Evolutionary conservation across 352 stramenopile species (phyloP), one percentile per base, ranked within the genome.

Genomic region (Phytophthora hybrid): DNA sequence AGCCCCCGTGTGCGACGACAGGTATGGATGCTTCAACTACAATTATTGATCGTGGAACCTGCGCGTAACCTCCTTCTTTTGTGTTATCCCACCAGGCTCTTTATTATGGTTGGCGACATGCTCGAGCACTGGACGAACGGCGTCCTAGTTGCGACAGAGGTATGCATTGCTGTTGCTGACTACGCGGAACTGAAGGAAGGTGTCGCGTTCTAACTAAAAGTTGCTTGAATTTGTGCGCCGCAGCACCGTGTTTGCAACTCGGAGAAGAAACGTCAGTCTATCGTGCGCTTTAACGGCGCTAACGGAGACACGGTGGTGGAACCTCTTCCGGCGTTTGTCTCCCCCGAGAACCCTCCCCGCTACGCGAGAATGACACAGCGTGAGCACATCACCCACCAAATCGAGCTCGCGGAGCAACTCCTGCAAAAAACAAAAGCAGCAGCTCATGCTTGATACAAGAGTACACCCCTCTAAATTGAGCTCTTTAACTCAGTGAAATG

Each of bases 91-190:
- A 7, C 1, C 4, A 85, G 77, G 11, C 76, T 96, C 34, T 91
- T 96, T 26, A 65, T 96, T 14, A 88, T 96, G 80, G 78, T 96
- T 49, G 89, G 89, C 19, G 89, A 96, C 53, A 85, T 96, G 63
- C 76, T 94, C 9, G 89, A 96, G 69, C 86, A 87, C 6, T 94
- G 87, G 87, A 96, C 89, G 11, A 96, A 96, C 56, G 89, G 89
- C 26, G 63, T 87, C 31, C 58, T 96, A 6, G 66, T 83, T 32
- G 89, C 89, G 8, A 96, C 89, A 0, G 86, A 93, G 78, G 88
- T 95, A 73, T 46, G 11, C 34, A 5, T 41, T 41, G 34, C 10
- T 41, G 34, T 5, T 41, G 34, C 14, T 16, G 34, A 41, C 34
- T 41, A 41, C 34, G 3, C 26, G 5, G 26, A 4, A 13, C 34